Evolutionary conservation across 2,329 filamentous ascomycete genomes (phyloP).

Genomic region (Waltergamsia citrina): DNA sequence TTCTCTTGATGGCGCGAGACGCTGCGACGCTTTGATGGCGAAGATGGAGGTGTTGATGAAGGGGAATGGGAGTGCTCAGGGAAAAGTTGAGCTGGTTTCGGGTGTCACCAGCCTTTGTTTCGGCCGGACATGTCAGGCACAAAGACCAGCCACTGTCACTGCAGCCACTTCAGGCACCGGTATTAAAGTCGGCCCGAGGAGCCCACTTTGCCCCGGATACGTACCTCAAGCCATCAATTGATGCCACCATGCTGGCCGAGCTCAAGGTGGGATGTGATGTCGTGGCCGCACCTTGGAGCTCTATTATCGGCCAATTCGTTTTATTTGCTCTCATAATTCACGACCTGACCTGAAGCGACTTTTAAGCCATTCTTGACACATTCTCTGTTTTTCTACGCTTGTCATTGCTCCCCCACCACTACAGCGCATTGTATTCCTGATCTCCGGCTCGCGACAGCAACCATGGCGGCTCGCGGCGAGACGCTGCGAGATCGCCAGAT

Average conservation of each 20-base stretch:
- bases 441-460: conserved; percentile 6
- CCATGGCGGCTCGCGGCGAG: conserved; percentile 35
- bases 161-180: background rate
- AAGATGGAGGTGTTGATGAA: background rate
- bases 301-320: background rate
- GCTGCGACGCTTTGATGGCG: background rate
- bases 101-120: background rate
- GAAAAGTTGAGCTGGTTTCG: background rate
- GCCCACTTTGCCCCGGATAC: background rate
- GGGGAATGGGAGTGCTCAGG: background rate
- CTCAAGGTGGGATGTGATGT: conserved; percentile 1
- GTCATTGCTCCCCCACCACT: background rate
- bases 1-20: background rate
- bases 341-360: background rate
- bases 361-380: background rate
- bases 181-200: conserved; percentile 1
- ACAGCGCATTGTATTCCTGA: background rate
- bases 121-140: background rate
- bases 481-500: conserved; percentile 43
- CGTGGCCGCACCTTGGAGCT: conserved; percentile 1
- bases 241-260: background rate
- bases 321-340: background rate
- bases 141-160: background rate
- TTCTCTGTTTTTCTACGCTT: background rate
- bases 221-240: background rate